Evolutionary conservation across 305 asterid genomes (phyloP).

Genomic region (Withania somnifera): DNA sequence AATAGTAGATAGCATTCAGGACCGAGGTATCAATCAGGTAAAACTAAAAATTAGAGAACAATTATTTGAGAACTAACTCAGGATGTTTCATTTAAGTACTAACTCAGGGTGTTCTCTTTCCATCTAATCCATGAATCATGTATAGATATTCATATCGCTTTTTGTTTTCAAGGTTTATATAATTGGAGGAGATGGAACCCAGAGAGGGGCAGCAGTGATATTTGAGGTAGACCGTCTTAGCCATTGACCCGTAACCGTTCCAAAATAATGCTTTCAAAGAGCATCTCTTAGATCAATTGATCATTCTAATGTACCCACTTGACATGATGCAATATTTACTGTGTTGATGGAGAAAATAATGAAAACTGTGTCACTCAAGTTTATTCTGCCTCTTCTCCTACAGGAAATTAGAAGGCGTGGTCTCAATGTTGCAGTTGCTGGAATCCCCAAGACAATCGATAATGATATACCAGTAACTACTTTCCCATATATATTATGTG

Average conservation of each 20-base stretch:
- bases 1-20: slow-evolving; percentile 87
- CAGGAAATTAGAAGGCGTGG: slow-evolving; percentile 77
- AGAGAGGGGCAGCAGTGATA: slow-evolving; percentile 81
- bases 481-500: background rate
- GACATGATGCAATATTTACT: background rate
- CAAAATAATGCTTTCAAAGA: background rate
- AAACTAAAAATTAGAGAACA: background rate
- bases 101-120: background rate
- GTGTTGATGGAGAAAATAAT: background rate
- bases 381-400: background rate
- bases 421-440: slow-evolving; percentile 68
- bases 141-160: background rate
- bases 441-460: slow-evolving; percentile 80
- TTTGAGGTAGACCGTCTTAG: slow-evolving; percentile 52
- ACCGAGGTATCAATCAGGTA: slow-evolving; percentile 90
- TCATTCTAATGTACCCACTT: background rate
- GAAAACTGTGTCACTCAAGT: background rate
- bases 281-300: background rate
- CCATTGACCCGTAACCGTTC: background rate
- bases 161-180: slow-evolving; percentile 52
- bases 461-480: slow-evolving; percentile 72
- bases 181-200: slow-evolving; percentile 95
- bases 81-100: background rate
- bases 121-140: background rate
- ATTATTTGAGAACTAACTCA: background rate